Base-by-base conservation (phyloP, 2,329 filamentous ascomycete genomes). In the Neofusicoccum parvum region DNA sequence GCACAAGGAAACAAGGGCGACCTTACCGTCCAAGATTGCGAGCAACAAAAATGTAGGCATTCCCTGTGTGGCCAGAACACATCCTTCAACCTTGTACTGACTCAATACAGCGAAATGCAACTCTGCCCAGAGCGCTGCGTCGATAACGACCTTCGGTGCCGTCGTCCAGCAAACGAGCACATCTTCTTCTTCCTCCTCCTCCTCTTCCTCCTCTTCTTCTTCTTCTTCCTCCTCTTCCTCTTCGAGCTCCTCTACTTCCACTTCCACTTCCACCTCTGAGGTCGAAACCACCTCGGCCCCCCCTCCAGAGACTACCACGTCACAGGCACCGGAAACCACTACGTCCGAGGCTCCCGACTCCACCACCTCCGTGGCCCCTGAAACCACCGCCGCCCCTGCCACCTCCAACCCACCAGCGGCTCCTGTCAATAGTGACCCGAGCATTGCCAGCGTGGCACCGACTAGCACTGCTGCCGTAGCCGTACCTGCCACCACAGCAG, bases 101-200 rank as follows among this genome's bases (percentile, higher is more conserved):
- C n/a, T 34, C 17, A 1, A 6, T 34, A 14, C 20, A 60, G 62
- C 39, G 3, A 20, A 15, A 20, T 65, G 63, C 17, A 12, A 59
- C 2, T 27, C 50, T 0, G 63, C 36, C n/a, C 63, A 65, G 17
- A 50, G 36, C 5, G 17, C 50, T 10, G 63, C 51, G 9, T 48
- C 51, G 2, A 53, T 59, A 41, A 65, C 63, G 32, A 59, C 63
- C 27, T 65, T 65, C 14, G 63, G 50, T 37, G 62, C 62, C 48
- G 37, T 54, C 9, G 49, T 20, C 20, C 15, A 41, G 27, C 49
- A 50, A n/a, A 53, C 49, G 23, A 27, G 17, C 7, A 37, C 39
- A 10, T 64, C 62, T 5, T 36, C 62, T 10, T 51, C 60, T 1
- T 53, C 60, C 2, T 63, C 46, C 2, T 51, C 46, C 3, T 62